Conservation (phyloP, 345 rosid genomes). For the Reutealis trisperma region DNA sequence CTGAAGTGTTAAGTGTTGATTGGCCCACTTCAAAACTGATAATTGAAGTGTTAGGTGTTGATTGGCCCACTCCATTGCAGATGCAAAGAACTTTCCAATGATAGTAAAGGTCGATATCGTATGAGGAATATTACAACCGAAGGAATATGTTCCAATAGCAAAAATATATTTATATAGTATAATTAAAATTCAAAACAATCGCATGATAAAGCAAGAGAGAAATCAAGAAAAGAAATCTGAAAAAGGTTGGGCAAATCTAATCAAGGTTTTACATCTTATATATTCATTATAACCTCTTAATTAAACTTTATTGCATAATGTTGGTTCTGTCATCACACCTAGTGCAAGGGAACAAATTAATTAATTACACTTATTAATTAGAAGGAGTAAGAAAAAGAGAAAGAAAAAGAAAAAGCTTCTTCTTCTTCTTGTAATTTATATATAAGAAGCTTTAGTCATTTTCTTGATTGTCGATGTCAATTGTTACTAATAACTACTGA, state of each 20-base stretch:
- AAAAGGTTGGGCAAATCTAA: conserved; percentile 37
- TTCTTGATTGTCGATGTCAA: conserved; percentile 32
- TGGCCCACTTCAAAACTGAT: conserved; percentile 1
- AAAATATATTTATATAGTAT: not conserved
- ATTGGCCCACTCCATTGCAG: conserved; percentile 29
- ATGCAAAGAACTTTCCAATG: conserved; percentile 16
- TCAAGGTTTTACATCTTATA: not conserved
- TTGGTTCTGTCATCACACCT: conserved; percentile 43
- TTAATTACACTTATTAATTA: not conserved
- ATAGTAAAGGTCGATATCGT: conserved; percentile 1
- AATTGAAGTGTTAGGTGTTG: conserved; percentile 20
- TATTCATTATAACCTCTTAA: conserved; percentile 1
- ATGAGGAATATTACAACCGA: conserved; percentile 29
- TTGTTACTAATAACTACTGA: conserved; percentile 11
- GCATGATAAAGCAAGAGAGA: not conserved
- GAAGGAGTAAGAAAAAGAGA: not conserved
- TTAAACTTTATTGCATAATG: not conserved
- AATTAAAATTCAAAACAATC: not conserved
- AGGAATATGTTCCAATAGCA: conserved; percentile 30
- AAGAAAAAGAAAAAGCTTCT: not conserved
- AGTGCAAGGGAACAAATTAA: conserved; percentile 16
- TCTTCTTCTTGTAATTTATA: not conserved
- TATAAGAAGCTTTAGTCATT: conserved; percentile 21
- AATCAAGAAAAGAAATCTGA: conserved; percentile 33
- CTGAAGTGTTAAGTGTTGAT: not conserved